Evolutionary conservation across 257 asterid species (phyloP).

Genomic region (Thymus mandschuricus): DNA sequence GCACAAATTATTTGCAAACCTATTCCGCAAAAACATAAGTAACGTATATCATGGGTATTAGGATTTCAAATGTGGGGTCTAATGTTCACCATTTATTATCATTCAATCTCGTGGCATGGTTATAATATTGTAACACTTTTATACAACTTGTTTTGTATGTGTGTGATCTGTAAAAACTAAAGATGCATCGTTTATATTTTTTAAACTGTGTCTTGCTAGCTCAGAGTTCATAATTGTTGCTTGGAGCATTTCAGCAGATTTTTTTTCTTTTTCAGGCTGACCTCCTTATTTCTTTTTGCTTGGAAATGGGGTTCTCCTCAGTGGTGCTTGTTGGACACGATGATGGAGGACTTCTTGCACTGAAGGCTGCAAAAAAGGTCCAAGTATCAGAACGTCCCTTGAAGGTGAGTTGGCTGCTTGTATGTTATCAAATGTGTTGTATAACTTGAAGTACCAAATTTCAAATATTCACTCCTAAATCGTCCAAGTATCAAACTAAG

Average conservation of each 20-base stretch:
- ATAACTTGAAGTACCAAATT: too few species aligned
- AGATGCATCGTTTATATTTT: background rate
- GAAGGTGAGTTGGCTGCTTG: slow-evolving; percentile 45
- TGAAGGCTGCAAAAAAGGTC: slow-evolving; percentile 77
- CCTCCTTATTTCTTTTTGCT: slow-evolving; percentile 79
- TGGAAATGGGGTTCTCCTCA: slow-evolving; percentile 65
- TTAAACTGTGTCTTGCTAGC: slow-evolving; percentile 1
- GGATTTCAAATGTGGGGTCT: background rate
- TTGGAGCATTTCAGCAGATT: slow-evolving; percentile 22
- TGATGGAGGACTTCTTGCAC: slow-evolving; percentile 88
- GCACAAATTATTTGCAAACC: too few species aligned
- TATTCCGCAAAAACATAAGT: background rate
- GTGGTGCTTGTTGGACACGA: slow-evolving; percentile 86
- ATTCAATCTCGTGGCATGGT: slow-evolving; percentile 8
- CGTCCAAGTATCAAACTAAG: too few species aligned
- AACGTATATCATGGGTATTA: background rate
- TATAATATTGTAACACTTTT: background rate
- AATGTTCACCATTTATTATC: background rate
- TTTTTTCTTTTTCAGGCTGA: slow-evolving; percentile 57
- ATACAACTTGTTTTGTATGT: background rate
- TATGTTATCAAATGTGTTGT: too few species aligned
- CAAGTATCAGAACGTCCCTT: slow-evolving; percentile 51
- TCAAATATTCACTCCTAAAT: too few species aligned
- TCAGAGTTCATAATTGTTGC: background rate
- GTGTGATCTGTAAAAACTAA: background rate